Base-by-base conservation (phyloP, 768 basidiomycete species). In the Boletus insuetus region DNA sequence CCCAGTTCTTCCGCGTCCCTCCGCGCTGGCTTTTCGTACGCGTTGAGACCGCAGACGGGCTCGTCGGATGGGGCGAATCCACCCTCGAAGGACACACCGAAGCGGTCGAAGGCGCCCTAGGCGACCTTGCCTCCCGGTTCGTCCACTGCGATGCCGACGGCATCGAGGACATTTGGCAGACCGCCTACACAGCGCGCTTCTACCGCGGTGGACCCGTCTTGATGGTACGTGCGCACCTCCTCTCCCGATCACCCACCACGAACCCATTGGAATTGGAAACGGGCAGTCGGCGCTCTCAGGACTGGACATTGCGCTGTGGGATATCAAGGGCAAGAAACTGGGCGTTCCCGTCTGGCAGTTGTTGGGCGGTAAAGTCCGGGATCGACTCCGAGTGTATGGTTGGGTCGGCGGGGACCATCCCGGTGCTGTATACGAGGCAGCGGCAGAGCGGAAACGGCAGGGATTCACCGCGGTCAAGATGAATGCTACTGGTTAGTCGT, bases 281-380 rank as follows among this genome's bases (percentile, higher is more conserved):
- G 29, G 2, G 3, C 13, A 81, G 79, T 82, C 78, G 29, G 82
- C 79, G 10, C 67, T 82, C 11, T 80, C 82, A 2, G 84, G 85
- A 0, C 68, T 88, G 31, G 85, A 87, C 67, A 88, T 89, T 54
- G 85, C 85, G 1, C 73, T 89, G 1, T 80, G 87, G 87, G 87
- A 89, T 62, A 85, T 89, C 70, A 88, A 88, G 60, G 88, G 88
- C n/a, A 87, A 87, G 71, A 83, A 82, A 34, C 77, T 88, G 3
- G 85, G 85, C 34, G 86, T 79, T 11, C 80, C 79, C 0, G 71
- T 87, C 1, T 86, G 81, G 78, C 79, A 86, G 67, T 74, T 90
- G 1, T 77, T 87, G 7, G 88, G 86, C 9, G 87, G 87, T 6
- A 83, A 82, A 65, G 83, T 87, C 19, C 78, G 86, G 46, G 80